Percentiles rank a stretch among this genome's conserved stretches.
Evolutionary conservation across 1,284 basidiomycete genomes (phyloP).

Genomic region (Moniliophthora roreri): DNA sequence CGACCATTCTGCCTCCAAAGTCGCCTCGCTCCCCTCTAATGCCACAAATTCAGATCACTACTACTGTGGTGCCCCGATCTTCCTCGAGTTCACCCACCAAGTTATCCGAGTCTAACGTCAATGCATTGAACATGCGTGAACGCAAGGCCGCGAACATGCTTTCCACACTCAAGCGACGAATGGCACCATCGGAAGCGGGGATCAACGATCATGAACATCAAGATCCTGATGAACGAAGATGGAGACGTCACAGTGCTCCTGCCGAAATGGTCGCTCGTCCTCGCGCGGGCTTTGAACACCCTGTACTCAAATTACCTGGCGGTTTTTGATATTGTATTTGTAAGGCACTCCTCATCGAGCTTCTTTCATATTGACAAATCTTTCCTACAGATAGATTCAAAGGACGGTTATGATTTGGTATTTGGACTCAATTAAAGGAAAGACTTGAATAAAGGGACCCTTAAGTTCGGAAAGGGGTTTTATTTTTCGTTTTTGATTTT

Average conservation of each 20-base stretch:
- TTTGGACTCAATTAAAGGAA: too few relatives aligned
- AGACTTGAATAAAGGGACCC: too few relatives aligned
- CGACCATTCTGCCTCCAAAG: conserved; percentile 25
- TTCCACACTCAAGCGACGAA: conserved; percentile 57
- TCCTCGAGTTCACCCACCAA: conserved; percentile 41
- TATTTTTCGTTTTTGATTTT: too few relatives aligned
- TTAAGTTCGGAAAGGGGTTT: conserved; percentile 2
- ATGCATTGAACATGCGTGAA: conserved; percentile 50
- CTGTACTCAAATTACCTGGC: conserved; percentile 45
- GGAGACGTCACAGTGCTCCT: conserved; percentile 48
- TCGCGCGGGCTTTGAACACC: conserved; percentile 45
- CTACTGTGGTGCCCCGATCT: conserved; percentile 47
- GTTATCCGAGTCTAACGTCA: conserved; percentile 54
- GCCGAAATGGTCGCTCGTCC: conserved; percentile 40
- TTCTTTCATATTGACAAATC: too few relatives aligned
- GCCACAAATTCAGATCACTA: conserved; percentile 48
- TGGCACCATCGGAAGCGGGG: conserved; percentile 31
- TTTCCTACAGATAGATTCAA: too few relatives aligned
- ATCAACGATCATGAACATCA: conserved; percentile 16
- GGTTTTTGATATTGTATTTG: conserved; percentile 36
- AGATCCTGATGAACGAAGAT: conserved; percentile 33
- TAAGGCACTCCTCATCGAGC: too few relatives aligned
- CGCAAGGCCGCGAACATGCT: conserved; percentile 64
- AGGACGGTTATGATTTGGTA: too few relatives aligned
- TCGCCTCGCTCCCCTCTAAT: conserved; percentile 36